These are phyloP conservation scores for Skeletonema menzelii DNA, from an alignment of 108 stramenopile genomes.

Conservation along the genomic window DNA sequence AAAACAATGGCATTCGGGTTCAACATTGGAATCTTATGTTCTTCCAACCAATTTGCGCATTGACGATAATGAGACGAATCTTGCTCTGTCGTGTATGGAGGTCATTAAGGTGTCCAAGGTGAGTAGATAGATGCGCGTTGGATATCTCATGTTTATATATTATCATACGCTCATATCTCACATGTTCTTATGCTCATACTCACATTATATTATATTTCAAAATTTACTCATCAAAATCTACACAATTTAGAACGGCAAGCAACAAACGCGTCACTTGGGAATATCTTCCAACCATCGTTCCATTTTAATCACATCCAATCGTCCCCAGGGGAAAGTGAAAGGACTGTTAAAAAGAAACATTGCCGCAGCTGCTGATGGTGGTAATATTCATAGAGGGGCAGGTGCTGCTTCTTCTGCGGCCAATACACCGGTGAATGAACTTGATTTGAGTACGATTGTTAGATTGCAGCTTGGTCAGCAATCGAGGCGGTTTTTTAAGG, in stretches of 20 bases:
- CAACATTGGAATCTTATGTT: constrained; percentile 30
- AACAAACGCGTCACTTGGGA: constrained; percentile 67
- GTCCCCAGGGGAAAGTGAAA: constrained; percentile 37
- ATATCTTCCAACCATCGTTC: constrained; percentile 64
- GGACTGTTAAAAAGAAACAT: constrained; percentile 38
- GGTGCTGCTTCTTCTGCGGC: background rate
- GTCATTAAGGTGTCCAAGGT: constrained; percentile 82
- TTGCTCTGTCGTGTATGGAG: constrained; percentile 35
- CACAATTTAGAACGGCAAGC: constrained; percentile 59
- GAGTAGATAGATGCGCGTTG: constrained; percentile 21
- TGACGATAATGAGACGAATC: constrained; percentile 5
- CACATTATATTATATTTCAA: background rate
- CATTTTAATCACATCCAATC: constrained; percentile 64
- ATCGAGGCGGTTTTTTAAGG: constrained; percentile 60
- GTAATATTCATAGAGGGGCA: background rate
- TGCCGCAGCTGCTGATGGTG: background rate
- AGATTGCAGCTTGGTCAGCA: constrained; percentile 66
- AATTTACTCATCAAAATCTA: background rate
- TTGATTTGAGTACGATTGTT: constrained; percentile 68
- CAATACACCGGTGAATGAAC: constrained; percentile 29
- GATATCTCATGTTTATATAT: too few species aligned
- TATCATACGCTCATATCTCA: too few species aligned
- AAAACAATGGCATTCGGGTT: constrained; percentile 26
- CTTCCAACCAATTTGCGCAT: constrained; percentile 25
- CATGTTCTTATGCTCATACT: constrained; percentile 7